phyloP scores from a whole-genome alignment of 2,329 filamentous ascomycete genomes.

The Metarhizium brunneum region DNA sequence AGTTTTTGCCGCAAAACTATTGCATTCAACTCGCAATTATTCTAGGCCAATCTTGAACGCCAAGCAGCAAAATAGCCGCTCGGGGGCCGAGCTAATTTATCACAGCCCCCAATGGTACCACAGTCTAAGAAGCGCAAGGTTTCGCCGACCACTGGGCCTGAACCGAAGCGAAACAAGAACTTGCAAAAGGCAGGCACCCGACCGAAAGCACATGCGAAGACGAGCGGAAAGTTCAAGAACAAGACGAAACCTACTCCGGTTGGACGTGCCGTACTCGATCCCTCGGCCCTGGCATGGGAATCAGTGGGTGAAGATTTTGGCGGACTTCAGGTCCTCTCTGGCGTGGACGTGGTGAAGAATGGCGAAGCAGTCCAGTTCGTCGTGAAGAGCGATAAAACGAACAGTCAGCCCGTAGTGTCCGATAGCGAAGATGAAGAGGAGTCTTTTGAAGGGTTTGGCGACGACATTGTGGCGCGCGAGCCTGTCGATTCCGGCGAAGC shows the following conservation, averaged over 20 bases:
- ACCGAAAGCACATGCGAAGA: not conserved
- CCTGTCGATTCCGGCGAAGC: conserved; percentile 22
- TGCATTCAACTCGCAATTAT: too few relatives aligned
- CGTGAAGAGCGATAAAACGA: conserved; percentile 17
- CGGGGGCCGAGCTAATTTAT: not conserved
- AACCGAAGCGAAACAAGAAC: conserved; percentile 27
- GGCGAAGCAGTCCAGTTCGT: conserved; percentile 51
- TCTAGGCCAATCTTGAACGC: not conserved
- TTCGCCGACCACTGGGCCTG: conserved; percentile 19
- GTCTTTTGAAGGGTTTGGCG: conserved; percentile 59
- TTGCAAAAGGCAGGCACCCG: not conserved
- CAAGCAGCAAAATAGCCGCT: not conserved
- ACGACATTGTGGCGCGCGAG: conserved; percentile 28
- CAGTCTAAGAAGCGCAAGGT: conserved; percentile 30
- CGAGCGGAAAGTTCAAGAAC: not conserved
- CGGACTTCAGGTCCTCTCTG: conserved; percentile 83
- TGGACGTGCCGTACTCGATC: conserved; percentile 25
- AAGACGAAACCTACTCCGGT: conserved; percentile 11
- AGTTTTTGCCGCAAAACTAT: too few relatives aligned
- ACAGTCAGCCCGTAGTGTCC: conserved; percentile 10
- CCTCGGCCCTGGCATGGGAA: conserved; percentile 46
- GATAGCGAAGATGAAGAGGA: conserved; percentile 30
- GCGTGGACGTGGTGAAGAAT: conserved; percentile 72
- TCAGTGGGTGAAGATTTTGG: conserved; percentile 92
- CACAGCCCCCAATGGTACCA: conserved; percentile 18